A percentile compares a stretch with the other conserved stretches of the same genome.
phyloP scores from a whole-genome alignment of 352 stramenopile species.

The Nothophytophthora sp. region DNA sequence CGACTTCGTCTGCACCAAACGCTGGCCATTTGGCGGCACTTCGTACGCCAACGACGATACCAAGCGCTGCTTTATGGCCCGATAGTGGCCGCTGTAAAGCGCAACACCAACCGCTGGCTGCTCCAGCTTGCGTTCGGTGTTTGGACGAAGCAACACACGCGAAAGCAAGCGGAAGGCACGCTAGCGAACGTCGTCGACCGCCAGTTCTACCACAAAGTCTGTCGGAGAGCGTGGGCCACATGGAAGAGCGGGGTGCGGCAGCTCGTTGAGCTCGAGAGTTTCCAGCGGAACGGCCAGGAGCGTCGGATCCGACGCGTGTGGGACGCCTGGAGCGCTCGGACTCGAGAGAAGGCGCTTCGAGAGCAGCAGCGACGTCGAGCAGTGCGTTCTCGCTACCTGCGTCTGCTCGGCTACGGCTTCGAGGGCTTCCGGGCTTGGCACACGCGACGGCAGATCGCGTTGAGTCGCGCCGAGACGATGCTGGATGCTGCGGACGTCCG shows the following conservation, averaged over 20 bases:
- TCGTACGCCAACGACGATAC: constrained; percentile 7
- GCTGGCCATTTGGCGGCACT: constrained; percentile 13
- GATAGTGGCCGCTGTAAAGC: constrained; percentile 5
- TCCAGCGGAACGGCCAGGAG: constrained; percentile 9
- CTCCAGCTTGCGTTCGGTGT: constrained; percentile 15
- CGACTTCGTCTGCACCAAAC: constrained; percentile 13
- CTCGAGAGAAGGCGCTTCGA: constrained; percentile 12
- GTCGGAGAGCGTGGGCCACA: constrained; percentile 13
- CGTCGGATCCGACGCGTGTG: constrained; percentile 19
- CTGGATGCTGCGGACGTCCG: constrained; percentile 9
- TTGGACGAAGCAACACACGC: constrained; percentile 11
- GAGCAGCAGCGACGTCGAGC: constrained; percentile 28
- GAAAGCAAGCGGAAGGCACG: constrained; percentile 2
- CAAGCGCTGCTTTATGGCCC: constrained; percentile 10
- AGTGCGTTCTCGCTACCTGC: constrained; percentile 29
- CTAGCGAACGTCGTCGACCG: constrained; percentile 22
- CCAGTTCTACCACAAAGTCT: constrained; percentile 25
- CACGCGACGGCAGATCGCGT: constrained; percentile 3
- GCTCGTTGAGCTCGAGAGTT: constrained; percentile 12
- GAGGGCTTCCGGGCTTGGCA: constrained; percentile 13
- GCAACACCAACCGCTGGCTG: constrained; percentile 3
- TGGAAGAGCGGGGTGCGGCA: constrained; percentile 16
- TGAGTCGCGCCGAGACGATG: constrained; percentile 18
- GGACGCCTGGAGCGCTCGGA: constrained; percentile 17
- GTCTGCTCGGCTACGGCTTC: constrained; percentile 17